Percentiles rank a stretch among this genome's conserved stretches.
Evolutionary conservation across 495 filamentous ascomycete species (phyloP).

Genomic region (Tuber calosporum): DNA sequence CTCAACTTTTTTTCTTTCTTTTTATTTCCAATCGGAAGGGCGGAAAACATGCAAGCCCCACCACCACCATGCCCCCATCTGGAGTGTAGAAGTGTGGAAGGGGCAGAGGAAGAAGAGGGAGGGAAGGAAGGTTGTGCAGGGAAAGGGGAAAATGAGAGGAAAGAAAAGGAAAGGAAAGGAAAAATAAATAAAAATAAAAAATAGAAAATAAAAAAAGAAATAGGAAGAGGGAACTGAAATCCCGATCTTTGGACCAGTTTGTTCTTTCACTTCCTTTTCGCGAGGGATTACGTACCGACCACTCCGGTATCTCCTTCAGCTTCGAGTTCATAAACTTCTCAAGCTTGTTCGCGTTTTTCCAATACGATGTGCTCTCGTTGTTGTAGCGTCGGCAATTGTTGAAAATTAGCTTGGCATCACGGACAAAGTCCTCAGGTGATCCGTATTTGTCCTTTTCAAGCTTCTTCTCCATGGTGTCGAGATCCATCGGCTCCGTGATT

Average conservation of each 20-base stretch:
- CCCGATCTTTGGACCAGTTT: background rate
- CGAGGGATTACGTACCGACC: conserved; percentile 58
- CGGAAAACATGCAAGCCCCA: conserved; percentile 7
- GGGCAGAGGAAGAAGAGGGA: background rate
- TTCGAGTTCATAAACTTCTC: conserved; percentile 97
- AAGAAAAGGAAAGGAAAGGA: background rate
- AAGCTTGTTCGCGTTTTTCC: conserved; percentile 88
- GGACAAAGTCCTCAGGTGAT: conserved; percentile 86
- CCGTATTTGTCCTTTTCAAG: conserved; percentile 89
- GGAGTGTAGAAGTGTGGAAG: background rate
- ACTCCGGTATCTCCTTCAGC: conserved; percentile 89
- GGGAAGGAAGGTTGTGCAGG: background rate
- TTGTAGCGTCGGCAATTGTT: conserved; percentile 95
- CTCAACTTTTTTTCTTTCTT: background rate
- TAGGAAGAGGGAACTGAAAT: background rate
- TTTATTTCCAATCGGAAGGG: conserved; percentile 18
- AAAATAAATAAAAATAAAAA: no score
- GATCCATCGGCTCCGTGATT: conserved; percentile 96
- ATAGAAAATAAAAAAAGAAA: background rate
- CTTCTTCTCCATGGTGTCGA: conserved; percentile 91
- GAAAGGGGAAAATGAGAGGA: no score
- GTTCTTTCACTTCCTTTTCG: no score
- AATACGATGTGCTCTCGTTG: conserved; percentile 88
- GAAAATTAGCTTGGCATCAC: conserved; percentile 84
- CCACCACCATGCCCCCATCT: background rate